Percentiles rank a stretch among this genome's conserved stretches.
Evolutionary conservation across 305 asterid genomes (phyloP).

Genomic region (Fraxinus nigra): DNA sequence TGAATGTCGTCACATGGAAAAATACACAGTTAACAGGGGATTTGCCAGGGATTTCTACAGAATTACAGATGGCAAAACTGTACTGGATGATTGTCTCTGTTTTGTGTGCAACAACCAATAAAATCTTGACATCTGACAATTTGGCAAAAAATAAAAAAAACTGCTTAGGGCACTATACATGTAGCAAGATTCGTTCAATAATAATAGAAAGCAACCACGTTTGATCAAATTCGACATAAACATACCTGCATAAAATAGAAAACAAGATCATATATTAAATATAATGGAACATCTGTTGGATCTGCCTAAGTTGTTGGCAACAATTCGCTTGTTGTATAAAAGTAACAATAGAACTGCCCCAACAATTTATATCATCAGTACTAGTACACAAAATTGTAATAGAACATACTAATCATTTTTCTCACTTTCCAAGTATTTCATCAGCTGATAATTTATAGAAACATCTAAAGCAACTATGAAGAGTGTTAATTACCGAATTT

Average conservation of each 20-base stretch:
- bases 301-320: slow-evolving; percentile 28
- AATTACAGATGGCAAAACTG: too few relatives aligned
- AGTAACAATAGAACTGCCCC: slow-evolving; percentile 56
- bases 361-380: background rate
- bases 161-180: too few relatives aligned
- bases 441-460: background rate
- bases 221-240: background rate
- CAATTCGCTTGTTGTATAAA: slow-evolving; percentile 39
- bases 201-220: background rate
- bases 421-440: background rate
- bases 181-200: too few relatives aligned
- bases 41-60: too few relatives aligned
- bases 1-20: too few relatives aligned
- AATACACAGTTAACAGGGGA: too few relatives aligned
- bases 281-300: slow-evolving; percentile 6
- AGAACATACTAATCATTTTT: background rate
- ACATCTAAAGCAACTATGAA: background rate
- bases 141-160: too few relatives aligned
- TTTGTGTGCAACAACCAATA: too few relatives aligned
- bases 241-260: background rate
- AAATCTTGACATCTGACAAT: too few relatives aligned
- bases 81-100: too few relatives aligned
- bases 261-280: background rate
- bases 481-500: background rate
- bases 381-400: background rate